Evolutionary conservation across 306 rosid species (phyloP).

Genomic region (Pyrus betulifolia): DNA sequence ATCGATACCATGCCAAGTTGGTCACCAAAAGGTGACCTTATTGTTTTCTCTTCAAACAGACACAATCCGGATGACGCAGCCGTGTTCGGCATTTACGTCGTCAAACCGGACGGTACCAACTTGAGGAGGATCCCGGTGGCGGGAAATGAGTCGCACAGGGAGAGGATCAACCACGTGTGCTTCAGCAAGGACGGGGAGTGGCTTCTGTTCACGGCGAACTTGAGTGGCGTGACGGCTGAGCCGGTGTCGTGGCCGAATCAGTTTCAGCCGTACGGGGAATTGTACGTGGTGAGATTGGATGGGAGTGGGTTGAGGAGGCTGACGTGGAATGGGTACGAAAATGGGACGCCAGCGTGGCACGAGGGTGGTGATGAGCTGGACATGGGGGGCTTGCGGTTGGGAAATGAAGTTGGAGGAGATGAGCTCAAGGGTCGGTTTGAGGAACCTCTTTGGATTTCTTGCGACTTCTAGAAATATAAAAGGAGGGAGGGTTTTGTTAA

Average conservation of each 20-base stretch:
- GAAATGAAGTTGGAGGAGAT: slow-evolving; percentile 27
- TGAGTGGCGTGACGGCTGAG: slow-evolving; percentile 69
- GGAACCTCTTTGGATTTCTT: slow-evolving; percentile 69
- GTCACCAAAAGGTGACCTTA: slow-evolving; percentile 79
- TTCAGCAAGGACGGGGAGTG: slow-evolving; percentile 71
- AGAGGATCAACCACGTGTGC: slow-evolving; percentile 81
- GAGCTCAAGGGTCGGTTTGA: slow-evolving; percentile 50
- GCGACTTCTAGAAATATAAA: slow-evolving; percentile 1
- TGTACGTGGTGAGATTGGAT: slow-evolving; percentile 52
- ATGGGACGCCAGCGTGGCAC: slow-evolving; percentile 77
- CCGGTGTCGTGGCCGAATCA: slow-evolving; percentile 73
- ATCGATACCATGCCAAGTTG: slow-evolving; percentile 88
- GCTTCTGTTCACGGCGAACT: slow-evolving; percentile 62
- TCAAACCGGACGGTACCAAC: slow-evolving; percentile 56
- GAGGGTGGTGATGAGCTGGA: slow-evolving; percentile 16
- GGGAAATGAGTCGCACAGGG: slow-evolving; percentile 34
- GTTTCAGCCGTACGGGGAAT: slow-evolving; percentile 87
- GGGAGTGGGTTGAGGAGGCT: slow-evolving; percentile 77
- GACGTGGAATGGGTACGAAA: slow-evolving; percentile 67
- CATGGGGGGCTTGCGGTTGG: slow-evolving; percentile 10
- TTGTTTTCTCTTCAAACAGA: slow-evolving; percentile 75
- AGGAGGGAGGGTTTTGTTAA: background rate
- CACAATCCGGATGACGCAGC: slow-evolving; percentile 38
- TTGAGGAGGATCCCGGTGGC: slow-evolving; percentile 56
- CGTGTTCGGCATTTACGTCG: slow-evolving; percentile 58